Percentiles rank a stretch among this genome's conserved stretches.
Evolutionary conservation across 352 stramenopile genomes (phyloP).

Genomic region (Phytopythium aichiense): DNA sequence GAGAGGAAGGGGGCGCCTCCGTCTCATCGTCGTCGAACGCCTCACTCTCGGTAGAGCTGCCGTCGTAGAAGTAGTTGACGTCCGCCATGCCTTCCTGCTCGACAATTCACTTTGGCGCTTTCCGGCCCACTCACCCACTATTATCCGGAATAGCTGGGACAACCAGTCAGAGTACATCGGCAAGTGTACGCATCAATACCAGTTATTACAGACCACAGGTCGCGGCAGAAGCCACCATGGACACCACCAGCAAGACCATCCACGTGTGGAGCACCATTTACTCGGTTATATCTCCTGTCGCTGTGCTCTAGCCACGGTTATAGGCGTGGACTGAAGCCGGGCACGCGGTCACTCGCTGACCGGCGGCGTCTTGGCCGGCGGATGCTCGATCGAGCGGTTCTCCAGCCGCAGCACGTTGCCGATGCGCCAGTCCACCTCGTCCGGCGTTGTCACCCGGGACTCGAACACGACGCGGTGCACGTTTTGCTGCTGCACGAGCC

Average conservation of each 20-base stretch:
- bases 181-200: background rate
- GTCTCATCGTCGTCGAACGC: slow-evolving; percentile 11
- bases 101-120: background rate
- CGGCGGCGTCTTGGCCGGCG: background rate
- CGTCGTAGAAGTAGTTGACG: slow-evolving; percentile 10
- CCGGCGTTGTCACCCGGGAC: slow-evolving; percentile 41
- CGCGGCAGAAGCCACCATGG: background rate
- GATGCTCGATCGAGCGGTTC: slow-evolving; percentile 4
- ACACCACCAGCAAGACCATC: background rate
- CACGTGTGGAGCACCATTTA: background rate
- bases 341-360: background rate
- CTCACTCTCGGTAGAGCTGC: slow-evolving; percentile 28
- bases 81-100: background rate
- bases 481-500: slow-evolving; percentile 24
- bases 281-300: no score
- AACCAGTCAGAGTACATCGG: background rate
- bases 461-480: slow-evolving; percentile 33
- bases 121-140: background rate
- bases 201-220: background rate
- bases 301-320: no score
- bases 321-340: no score
- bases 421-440: slow-evolving; percentile 54
- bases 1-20: background rate
- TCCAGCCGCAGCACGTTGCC: slow-evolving; percentile 27
- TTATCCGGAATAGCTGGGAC: background rate